phyloP scores from a whole-genome alignment of 352 stramenopile genomes.

The Pythium myriotylum region DNA sequence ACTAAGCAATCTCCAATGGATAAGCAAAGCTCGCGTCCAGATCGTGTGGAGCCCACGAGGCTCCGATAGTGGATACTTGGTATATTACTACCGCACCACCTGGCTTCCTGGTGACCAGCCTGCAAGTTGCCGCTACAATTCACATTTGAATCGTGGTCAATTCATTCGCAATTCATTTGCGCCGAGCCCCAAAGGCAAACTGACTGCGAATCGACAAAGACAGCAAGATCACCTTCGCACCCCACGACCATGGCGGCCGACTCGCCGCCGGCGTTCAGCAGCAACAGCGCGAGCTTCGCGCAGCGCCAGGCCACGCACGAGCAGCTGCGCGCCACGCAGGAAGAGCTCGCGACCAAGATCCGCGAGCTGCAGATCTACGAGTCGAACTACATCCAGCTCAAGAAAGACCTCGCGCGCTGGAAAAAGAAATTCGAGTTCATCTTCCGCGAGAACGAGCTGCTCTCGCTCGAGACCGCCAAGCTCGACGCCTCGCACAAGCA shows the following conservation, averaged over 20 bases:
- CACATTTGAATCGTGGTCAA: neutral
- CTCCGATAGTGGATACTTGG: too few species aligned
- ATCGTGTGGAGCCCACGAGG: too few species aligned
- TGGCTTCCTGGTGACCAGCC: neutral
- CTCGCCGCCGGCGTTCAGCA: slow-evolving; percentile 40
- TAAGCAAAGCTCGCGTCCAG: too few species aligned
- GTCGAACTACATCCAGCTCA: slow-evolving; percentile 73
- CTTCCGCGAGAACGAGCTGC: slow-evolving; percentile 84
- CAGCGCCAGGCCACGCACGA: slow-evolving; percentile 61
- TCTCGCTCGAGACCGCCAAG: slow-evolving; percentile 83
- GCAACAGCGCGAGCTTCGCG: slow-evolving; percentile 68
- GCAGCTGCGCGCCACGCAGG: slow-evolving; percentile 74
- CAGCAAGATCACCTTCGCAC: too few species aligned
- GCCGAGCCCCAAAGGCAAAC: too few species aligned
- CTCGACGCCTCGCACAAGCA: slow-evolving; percentile 84
- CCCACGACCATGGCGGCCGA: slow-evolving; percentile 23
- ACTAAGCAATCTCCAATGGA: too few species aligned
- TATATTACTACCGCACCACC: neutral
- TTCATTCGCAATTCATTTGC: too few species aligned
- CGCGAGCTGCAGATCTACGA: slow-evolving; percentile 84
- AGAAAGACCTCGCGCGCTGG: slow-evolving; percentile 78
- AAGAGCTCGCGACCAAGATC: slow-evolving; percentile 78
- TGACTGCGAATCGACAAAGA: too few species aligned
- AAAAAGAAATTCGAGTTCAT: slow-evolving; percentile 91
- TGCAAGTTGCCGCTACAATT: too few species aligned